phyloP scores from a whole-genome alignment of 1,139 yeast species.

The Scheffersomyces illinoinensis region DNA sequence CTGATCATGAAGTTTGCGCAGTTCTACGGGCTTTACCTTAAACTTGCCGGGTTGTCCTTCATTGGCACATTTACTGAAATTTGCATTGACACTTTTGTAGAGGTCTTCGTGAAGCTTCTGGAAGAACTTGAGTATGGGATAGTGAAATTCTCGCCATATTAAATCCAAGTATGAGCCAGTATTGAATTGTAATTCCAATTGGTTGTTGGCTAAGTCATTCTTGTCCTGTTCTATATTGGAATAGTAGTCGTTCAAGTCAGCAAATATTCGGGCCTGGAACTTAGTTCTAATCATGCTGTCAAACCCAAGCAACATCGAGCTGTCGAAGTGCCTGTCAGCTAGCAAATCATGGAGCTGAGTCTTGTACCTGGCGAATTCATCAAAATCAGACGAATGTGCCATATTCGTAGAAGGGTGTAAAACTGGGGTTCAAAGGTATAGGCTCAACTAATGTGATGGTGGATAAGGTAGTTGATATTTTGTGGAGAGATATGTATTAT shows the following conservation, averaged over 20 bases:
- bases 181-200: constrained; percentile 24
- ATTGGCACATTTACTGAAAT: neutral
- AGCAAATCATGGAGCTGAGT: constrained; percentile 31
- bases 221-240: constrained; percentile 7
- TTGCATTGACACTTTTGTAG: constrained; percentile 15
- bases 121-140: constrained; percentile 61
- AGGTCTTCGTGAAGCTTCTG: constrained; percentile 40
- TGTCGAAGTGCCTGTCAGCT: constrained; percentile 36
- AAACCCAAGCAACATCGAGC: constrained; percentile 47
- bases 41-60: constrained; percentile 6
- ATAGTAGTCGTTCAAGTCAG: constrained; percentile 31
- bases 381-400: constrained; percentile 2
- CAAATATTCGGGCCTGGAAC: constrained; percentile 37
- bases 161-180: constrained; percentile 42
- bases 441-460: constrained; percentile 1
- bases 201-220: constrained; percentile 12
- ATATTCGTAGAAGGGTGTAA: constrained; percentile 1
- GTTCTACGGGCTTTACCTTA: constrained; percentile 48
- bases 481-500: neutral
- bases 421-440: neutral
- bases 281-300: constrained; percentile 44
- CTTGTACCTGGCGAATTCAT: constrained; percentile 26
- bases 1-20: constrained; percentile 54
- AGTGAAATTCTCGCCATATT: constrained; percentile 63
- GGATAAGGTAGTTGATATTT: neutral